Evolutionary conservation across 805 yeast species (phyloP).

Genomic region (Lachancea quebecensis): DNA sequence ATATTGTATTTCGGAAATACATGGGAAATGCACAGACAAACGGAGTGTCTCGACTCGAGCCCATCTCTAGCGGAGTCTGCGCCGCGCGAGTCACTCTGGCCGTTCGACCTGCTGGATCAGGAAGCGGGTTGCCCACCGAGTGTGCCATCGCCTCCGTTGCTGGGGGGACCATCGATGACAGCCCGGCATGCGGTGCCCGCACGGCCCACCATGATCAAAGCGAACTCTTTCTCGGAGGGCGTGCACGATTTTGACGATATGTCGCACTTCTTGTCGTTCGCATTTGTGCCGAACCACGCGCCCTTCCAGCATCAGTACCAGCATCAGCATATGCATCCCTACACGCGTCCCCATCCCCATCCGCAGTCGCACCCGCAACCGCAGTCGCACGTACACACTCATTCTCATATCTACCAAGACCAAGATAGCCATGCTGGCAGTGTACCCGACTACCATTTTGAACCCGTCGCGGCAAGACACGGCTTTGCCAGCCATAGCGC

Average conservation of each 20-base stretch:
- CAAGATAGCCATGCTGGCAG: not conserved
- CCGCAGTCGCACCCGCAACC: not conserved
- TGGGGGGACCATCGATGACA: not conserved
- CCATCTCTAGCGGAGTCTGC: conserved; percentile 1
- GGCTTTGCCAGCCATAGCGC: no score
- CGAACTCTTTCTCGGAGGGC: conserved; percentile 7
- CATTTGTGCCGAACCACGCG: not conserved
- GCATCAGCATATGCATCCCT: not conserved
- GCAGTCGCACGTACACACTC: not conserved
- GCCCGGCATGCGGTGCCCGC: not conserved
- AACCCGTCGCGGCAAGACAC: no score
- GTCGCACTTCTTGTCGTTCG: conserved; percentile 1
- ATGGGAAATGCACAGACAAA: conserved; percentile 2
- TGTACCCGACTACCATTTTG: no score
- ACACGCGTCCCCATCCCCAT: not conserved
- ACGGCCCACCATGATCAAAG: conserved; percentile 3
- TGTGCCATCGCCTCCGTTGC: not conserved
- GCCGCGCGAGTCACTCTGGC: conserved; percentile 3
- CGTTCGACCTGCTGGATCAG: conserved; percentile 2
- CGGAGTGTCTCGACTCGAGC: conserved; percentile 1
- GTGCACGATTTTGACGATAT: conserved; percentile 5
- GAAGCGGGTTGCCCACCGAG: not conserved
- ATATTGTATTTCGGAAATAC: not conserved
- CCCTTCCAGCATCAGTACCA: not conserved
- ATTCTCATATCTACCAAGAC: not conserved